Conservation (phyloP, 805 yeast species). For the Starmerella bacillaris region DNA sequence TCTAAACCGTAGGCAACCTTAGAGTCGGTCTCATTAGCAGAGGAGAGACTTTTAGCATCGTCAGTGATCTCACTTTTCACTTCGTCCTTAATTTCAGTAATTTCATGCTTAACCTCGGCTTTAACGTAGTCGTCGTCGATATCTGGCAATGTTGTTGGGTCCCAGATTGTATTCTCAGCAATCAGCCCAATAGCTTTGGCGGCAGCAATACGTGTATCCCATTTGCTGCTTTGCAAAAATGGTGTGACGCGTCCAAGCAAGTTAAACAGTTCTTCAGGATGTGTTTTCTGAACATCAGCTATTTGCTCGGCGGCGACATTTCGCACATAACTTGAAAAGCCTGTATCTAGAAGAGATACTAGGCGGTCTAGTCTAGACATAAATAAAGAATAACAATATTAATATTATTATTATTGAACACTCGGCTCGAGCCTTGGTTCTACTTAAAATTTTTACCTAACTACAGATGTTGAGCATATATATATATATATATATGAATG, state of each 20-base stretch:
- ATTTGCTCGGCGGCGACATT: conserved; percentile 95
- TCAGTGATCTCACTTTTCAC: too few relatives aligned
- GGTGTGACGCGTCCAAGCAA: conserved; percentile 82
- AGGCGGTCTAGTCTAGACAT: conserved; percentile 21
- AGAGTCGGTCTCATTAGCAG: too few relatives aligned
- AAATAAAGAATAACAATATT: too few relatives aligned
- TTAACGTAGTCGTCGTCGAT: conserved; percentile 14
- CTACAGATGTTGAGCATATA: too few relatives aligned
- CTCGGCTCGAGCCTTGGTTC: too few relatives aligned
- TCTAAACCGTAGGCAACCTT: conserved; percentile 1
- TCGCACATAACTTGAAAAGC: conserved; percentile 81
- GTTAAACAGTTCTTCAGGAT: conserved; percentile 79
- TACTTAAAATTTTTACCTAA: too few relatives aligned
- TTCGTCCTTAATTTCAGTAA: conserved; percentile 17
- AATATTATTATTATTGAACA: too few relatives aligned
- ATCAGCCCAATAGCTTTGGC: conserved; percentile 91
- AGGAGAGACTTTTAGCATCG: too few relatives aligned
- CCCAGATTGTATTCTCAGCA: conserved; percentile 69
- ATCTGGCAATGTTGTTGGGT: conserved; percentile 37
- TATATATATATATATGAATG: too few relatives aligned
- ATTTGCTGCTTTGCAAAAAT: conserved; percentile 56
- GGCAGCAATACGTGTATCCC: conserved; percentile 95
- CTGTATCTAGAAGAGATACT: conserved; percentile 55
- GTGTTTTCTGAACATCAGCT: conserved; percentile 81
- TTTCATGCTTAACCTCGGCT: conserved; percentile 15